Evolutionary conservation across 1,284 basidiomycete genomes (phyloP).

Genomic region (Cryptococcus amylolentus): DNA sequence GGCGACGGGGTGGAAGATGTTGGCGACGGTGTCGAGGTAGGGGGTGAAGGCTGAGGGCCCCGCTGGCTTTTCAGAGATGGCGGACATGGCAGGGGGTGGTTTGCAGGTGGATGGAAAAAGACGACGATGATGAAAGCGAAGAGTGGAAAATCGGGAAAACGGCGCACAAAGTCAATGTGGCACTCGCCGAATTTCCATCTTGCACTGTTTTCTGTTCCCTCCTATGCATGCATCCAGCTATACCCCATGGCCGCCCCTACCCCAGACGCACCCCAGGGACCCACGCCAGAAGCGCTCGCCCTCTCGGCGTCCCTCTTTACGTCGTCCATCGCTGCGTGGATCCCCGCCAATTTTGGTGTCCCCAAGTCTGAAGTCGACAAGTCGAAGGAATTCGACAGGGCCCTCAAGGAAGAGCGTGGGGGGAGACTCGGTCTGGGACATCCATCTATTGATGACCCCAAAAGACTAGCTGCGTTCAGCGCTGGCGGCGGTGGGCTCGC

Average conservation of each 20-base stretch:
- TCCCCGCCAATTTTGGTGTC: slow-evolving; percentile 35
- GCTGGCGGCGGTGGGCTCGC: slow-evolving; percentile 6
- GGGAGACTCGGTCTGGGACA: slow-evolving; percentile 39
- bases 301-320: slow-evolving; percentile 39
- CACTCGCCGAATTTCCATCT: neutral
- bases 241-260: neutral
- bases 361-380: slow-evolving; percentile 11
- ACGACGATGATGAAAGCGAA: neutral
- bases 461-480: slow-evolving; percentile 8
- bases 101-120: neutral
- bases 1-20: slow-evolving; percentile 42
- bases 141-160: neutral
- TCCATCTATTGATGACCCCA: slow-evolving; percentile 22
- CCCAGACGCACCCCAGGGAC: neutral
- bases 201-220: neutral
- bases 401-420: slow-evolving; percentile 13
- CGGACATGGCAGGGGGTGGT: neutral
- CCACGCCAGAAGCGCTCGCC: slow-evolving; percentile 28
- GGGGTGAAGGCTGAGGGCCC: slow-evolving; percentile 31
- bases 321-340: slow-evolving; percentile 38
- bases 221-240: neutral
- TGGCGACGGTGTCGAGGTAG: slow-evolving; percentile 40
- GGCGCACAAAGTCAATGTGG: neutral
- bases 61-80: slow-evolving; percentile 20
- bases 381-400: slow-evolving; percentile 4